Evolutionary conservation across 495 filamentous ascomycete species (phyloP), one percentile per base, ranked within the genome.

Genomic region (Aspergillus sclerotiicarbonarius): DNA sequence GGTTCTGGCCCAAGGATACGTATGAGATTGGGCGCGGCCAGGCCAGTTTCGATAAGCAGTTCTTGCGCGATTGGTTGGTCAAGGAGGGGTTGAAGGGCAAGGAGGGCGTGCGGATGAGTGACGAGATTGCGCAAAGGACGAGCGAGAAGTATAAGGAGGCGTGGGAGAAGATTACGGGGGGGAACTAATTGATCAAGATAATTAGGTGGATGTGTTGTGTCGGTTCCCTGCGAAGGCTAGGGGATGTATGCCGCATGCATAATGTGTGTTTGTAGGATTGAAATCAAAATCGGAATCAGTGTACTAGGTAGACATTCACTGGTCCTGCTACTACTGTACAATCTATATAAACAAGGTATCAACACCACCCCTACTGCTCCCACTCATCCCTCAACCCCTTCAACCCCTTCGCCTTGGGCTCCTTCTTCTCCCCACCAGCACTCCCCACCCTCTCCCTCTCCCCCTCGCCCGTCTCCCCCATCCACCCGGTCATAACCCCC

Each of bases 21-120:
- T 96, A 96, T 63, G 81, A 82, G 62, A 71, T 86, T 31, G 93
- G 93, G 0, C 77, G 78, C 35, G 80, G 88, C 19, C 92, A 96
- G 77, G 77, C 84, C 53, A 92, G 88, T 72, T 92, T 87, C 54
- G 93, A 98, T 68, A 98, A 98, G 82, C 94, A 97, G 80, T 88
- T 82, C 62, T 62, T 97, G 66, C 78, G 93, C 19, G 87, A 97
- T 72, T 98, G 92, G 92, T 71, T 98, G 68, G 87, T 83, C 0
- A 65, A 63, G 37, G 76, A 85, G 55, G 89, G 88, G 1, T 66
- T 93, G 37, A 87, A 90, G 74, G 87, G 87, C 5, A 87, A 87
- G 71, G 71, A 82, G 29, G 84, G 85, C 8, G 85, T 91, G 13
- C 74, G 74, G 48, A 84, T 95, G 77, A 85, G 82, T 6, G 78